Conservation (phyloP, 495 filamentous ascomycete species). For the Tuber umbilicatum region DNA sequence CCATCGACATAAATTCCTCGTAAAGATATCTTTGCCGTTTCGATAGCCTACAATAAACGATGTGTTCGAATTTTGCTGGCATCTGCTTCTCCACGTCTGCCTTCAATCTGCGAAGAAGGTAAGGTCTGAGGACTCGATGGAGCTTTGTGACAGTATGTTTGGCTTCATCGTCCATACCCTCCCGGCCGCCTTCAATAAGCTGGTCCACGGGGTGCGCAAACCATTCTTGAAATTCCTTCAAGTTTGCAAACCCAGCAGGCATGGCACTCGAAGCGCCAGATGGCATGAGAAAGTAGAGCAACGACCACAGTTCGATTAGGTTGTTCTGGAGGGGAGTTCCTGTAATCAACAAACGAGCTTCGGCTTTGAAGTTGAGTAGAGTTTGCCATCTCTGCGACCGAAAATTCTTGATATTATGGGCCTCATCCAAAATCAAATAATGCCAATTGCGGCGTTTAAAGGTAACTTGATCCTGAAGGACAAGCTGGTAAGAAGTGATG, state of each 20-base stretch:
- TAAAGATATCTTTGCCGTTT: slow-evolving; percentile 93
- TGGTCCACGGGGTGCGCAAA: slow-evolving; percentile 88
- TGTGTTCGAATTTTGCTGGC: slow-evolving; percentile 95
- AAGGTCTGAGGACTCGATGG: slow-evolving; percentile 86
- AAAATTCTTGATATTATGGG: slow-evolving; percentile 99
- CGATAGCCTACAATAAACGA: slow-evolving; percentile 88
- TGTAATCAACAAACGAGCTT: slow-evolving; percentile 78
- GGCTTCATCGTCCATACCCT: slow-evolving; percentile 87
- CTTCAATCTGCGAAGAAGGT: slow-evolving; percentile 85
- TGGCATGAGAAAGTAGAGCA: slow-evolving; percentile 92
- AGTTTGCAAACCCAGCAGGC: slow-evolving; percentile 77
- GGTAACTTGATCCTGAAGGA: slow-evolving; percentile 87
- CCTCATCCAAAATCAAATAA: slow-evolving; percentile 97
- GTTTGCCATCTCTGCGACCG: slow-evolving; percentile 95
- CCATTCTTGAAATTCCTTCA: slow-evolving; percentile 88
- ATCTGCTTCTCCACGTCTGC: slow-evolving; percentile 99
- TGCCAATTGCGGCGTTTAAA: slow-evolving; percentile 92
- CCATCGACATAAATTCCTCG: slow-evolving; percentile 92
- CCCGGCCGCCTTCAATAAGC: slow-evolving; percentile 87
- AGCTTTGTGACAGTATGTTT: slow-evolving; percentile 82
- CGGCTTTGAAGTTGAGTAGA: slow-evolving; percentile 81
- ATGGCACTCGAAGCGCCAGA: slow-evolving; percentile 65
- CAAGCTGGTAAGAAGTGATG: slow-evolving; percentile 93
- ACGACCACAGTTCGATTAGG: slow-evolving; percentile 90
- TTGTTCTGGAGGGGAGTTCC: slow-evolving; percentile 98